A percentile compares a stretch with the other conserved stretches of the same genome.
phyloP scores from a whole-genome alignment of 495 filamentous ascomycete genomes.

The Aspergillus nanangensis region DNA sequence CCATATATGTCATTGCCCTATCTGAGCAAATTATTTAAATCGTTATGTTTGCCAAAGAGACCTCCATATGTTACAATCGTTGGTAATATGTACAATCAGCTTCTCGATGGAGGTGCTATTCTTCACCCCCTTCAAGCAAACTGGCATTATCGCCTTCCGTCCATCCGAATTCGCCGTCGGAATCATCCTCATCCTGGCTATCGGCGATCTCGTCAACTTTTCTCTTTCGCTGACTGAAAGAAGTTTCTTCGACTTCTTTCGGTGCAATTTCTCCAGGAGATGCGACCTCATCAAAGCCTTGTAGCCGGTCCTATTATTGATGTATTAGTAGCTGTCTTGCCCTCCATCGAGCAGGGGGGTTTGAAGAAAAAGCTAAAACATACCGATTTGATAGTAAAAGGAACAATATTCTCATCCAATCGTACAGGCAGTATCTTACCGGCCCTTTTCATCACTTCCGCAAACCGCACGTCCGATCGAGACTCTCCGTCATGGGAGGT shows the following conservation, averaged over 20 bases:
- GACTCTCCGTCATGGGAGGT: neutral
- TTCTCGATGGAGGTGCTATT: neutral
- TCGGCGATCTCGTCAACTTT: conserved; percentile 48
- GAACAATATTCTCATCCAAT: conserved; percentile 30
- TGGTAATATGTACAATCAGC: neutral
- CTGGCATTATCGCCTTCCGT: conserved; percentile 15
- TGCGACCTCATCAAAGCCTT: no score
- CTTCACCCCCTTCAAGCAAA: conserved; percentile 5
- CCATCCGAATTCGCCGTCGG: conserved; percentile 35
- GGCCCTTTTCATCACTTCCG: conserved; percentile 42
- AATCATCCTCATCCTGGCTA: conserved; percentile 46
- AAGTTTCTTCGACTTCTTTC: neutral
- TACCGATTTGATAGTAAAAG: conserved; percentile 39
- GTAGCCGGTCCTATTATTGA: no score
- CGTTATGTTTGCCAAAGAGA: no score
- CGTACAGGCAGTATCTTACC: conserved; percentile 29
- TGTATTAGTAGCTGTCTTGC: no score
- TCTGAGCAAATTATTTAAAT: no score
- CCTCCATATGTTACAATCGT: no score
- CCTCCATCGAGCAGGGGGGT: no score
- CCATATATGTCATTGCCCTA: no score
- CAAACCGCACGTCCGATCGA: conserved; percentile 21
- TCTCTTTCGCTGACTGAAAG: conserved; percentile 33
- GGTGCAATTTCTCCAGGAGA: neutral
- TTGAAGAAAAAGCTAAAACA: no score